Conservation (phyloP, 148 eudicot genomes). For the Beta vulgaris region DNA sequence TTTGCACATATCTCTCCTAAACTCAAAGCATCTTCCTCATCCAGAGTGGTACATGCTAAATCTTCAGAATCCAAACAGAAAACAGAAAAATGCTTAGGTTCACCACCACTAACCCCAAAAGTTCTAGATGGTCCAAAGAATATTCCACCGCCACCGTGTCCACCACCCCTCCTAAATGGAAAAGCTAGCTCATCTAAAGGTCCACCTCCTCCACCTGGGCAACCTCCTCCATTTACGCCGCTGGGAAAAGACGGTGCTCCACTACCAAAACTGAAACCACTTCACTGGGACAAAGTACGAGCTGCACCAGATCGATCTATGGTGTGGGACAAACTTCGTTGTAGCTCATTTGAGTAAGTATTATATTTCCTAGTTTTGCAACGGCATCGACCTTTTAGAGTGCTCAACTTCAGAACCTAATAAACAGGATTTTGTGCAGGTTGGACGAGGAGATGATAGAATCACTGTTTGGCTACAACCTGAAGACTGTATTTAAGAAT, state of each 20-base stretch:
- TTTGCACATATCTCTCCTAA: conserved; percentile 21
- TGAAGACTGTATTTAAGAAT: conserved; percentile 54
- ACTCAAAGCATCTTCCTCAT: conserved; percentile 21
- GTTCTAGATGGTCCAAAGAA: conserved; percentile 24
- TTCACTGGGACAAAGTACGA: conserved; percentile 98
- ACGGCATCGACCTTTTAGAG: neutral
- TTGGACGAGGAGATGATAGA: conserved; percentile 95
- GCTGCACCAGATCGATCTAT: conserved; percentile 82
- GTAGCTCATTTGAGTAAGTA: conserved; percentile 95
- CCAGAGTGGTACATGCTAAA: conserved; percentile 9
- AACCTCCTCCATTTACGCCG: conserved; percentile 28
- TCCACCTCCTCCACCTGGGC: conserved; percentile 63
- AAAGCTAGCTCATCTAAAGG: conserved; percentile 30
- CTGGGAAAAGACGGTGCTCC: conserved; percentile 82
- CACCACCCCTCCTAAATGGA: conserved; percentile 49
- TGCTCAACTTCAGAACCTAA: neutral
- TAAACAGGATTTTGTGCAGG: conserved; percentile 36
- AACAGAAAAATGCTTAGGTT: neutral
- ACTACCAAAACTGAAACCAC: conserved; percentile 87
- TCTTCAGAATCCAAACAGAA: conserved; percentile 35
- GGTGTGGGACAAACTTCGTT: conserved; percentile 92
- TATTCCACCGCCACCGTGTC: conserved; percentile 74
- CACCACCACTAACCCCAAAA: conserved; percentile 25
- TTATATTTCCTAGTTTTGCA: neutral
- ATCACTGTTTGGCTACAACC: conserved; percentile 83